Percentiles rank a stretch among this genome's conserved stretches.
phyloP scores from a whole-genome alignment of 2,329 filamentous ascomycete genomes.

The Penicillium palitans region DNA sequence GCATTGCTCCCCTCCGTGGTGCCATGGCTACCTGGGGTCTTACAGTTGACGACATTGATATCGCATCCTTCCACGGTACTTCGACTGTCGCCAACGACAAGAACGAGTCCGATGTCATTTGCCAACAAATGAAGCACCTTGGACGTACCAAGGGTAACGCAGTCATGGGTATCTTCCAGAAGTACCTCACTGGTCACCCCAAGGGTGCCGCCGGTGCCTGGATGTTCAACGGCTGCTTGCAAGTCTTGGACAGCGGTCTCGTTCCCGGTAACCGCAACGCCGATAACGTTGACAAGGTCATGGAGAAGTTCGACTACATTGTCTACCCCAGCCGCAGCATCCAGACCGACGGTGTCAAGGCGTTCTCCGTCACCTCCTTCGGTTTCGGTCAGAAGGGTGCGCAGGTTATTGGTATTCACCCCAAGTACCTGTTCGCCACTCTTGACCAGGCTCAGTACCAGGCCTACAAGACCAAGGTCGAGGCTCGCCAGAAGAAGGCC shows the following conservation, averaged over 20 bases:
- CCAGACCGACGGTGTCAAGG: constrained; percentile 97
- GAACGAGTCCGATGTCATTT: constrained; percentile 97
- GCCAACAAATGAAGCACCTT: constrained; percentile 91
- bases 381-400: constrained; percentile 99
- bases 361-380: constrained; percentile 97
- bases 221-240: constrained; percentile 99
- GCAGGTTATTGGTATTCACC: constrained; percentile 94
- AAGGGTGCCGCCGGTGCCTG: constrained; percentile 99
- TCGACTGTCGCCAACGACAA: constrained; percentile 99
- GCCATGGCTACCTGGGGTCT: constrained; percentile 97
- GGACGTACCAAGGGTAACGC: constrained; percentile 96
- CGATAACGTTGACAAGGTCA: constrained; percentile 92
- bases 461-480: constrained; percentile 83
- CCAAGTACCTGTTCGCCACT: constrained; percentile 92
- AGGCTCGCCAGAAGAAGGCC: constrained; percentile 93
- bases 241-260: constrained; percentile 89
- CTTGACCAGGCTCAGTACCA: constrained; percentile 82
- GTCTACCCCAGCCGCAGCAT: constrained; percentile 94
- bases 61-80: constrained; percentile 98
- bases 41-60: constrained; percentile 89
- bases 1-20: constrained; percentile 92
- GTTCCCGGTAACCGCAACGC: constrained; percentile 97
- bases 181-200: constrained; percentile 96
- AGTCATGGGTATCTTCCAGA: constrained; percentile 96
- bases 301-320: constrained; percentile 98